Base-by-base conservation (phyloP, 148 eudicot species). In the Spergularia bocconei region DNA sequence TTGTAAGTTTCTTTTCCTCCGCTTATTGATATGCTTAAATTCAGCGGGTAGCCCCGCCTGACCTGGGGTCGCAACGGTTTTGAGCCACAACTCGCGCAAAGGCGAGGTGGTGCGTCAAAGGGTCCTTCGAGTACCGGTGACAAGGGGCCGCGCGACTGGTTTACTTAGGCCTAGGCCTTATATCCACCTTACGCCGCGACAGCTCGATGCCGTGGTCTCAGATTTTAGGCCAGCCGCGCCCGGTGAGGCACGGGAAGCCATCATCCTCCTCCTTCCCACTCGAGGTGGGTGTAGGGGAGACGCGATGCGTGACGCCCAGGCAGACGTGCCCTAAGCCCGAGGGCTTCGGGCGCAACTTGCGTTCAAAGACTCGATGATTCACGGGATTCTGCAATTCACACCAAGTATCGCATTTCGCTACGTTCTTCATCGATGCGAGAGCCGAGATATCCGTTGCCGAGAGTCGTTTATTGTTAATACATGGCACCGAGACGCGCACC, bases 321-420 rank as follows among this genome's bases (percentile, higher is more conserved):
- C 63, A 59, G 33, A 21, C 63, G 63, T 59, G 63, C 63, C 63
- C 63, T 59, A 29, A 20, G 33, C 63, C 63, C 25, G 12, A 69
- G 56, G 79, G 86, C 83, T 77, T 80, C 79, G 71, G 81, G 84
- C 84, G 77, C 81, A 80, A 83, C 86, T 83, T 83, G 83, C 81
- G 77, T 83, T 83, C 83, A 83, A 83, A 83, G 79, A 83, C 86
- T 77, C 81, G 76, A 83, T 83, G 83, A 81, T 83, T 83, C 86
- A 79, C 79, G 84, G 77, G 83, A 77, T 80, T 80, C 79, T 80
- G 78, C 77, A 83, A 83, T 80, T 84, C 84, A 84, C 76, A 84
- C 82, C 87, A 84, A 84, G 87, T 84, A 84, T 84, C 85, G 83
- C 83, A 84, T 84, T 84, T 84, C 85, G 81, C 87, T 84, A 84